Conservation (phyloP, 805 yeast genomes). For the Yamadazyma olivae region DNA sequence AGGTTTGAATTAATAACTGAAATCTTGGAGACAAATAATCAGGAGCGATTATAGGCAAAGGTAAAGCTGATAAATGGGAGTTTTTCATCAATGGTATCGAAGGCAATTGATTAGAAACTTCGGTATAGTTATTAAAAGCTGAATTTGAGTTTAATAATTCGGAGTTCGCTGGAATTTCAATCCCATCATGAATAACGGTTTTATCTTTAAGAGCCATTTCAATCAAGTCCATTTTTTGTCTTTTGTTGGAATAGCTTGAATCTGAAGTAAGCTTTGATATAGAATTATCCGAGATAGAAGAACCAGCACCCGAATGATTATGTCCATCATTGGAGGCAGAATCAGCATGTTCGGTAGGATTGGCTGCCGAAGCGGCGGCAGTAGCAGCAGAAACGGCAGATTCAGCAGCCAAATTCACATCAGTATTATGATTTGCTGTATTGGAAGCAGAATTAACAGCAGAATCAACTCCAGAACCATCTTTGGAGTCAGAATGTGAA, state of each 20-base stretch:
- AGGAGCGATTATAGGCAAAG: constrained; percentile 56
- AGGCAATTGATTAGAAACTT: constrained; percentile 37
- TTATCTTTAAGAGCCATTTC: constrained; percentile 1
- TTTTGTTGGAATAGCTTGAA: no score
- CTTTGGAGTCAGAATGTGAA: no score
- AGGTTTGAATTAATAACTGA: constrained; percentile 61
- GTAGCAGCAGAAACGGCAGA: no score
- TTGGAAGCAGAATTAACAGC: no score
- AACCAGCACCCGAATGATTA: constrained; percentile 1
- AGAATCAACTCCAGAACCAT: no score
- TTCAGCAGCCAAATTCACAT: no score
- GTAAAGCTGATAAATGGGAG: constrained; percentile 60
- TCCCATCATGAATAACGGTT: constrained; percentile 19
- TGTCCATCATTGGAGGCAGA: no score
- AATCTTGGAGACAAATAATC: constrained; percentile 56
- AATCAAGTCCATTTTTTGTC: background rate
- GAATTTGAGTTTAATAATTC: constrained; percentile 38
- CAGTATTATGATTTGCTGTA: no score
- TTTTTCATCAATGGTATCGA: constrained; percentile 29
- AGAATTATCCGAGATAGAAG: no score
- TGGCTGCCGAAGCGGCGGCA: no score
- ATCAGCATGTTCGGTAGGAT: no score
- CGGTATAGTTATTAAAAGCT: constrained; percentile 41
- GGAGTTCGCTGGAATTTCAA: constrained; percentile 36
- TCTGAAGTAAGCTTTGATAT: no score